Evolutionary conservation across 2,329 filamentous ascomycete genomes (phyloP), one percentile per base, ranked within the genome.

Genomic region (Talaromyces piceae): DNA sequence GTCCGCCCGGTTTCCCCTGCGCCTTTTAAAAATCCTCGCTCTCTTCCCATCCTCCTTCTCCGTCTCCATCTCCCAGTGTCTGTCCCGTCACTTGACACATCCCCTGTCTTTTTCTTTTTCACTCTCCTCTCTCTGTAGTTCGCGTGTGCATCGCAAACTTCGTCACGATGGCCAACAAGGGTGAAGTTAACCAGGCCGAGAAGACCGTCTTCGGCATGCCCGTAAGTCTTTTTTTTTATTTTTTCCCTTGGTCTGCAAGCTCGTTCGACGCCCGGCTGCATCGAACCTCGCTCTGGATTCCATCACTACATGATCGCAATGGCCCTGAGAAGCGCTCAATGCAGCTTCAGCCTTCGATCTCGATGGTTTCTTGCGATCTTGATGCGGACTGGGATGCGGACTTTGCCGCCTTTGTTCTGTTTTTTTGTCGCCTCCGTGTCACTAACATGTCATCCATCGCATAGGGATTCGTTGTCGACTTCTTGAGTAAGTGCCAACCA

Each of bases 381-480:
- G 28, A 44, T 30, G 20, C 8, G 18, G 39, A 39, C 8, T 37
- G 48, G 18, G 53, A 52, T 54, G 45, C 23, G 41, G 31, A 26
- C 27, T 20, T 39, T 30, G 43, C 27, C 39, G 41, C 20, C 33
- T 30, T 41, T 30, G 5, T 1, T n/a, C n/a, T 41, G 30, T 16
- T 28, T 25, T 46, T 33, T 22, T 27, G 20, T 22, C 43, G 41
- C 37, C 39, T 37, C 30, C 46, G 43, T 49, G 52, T 51, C 44
- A 60, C 68, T 71, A 58, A 70, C 59, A 50, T 58, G 56, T 62
- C 59, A 49, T 59, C 16, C n/a, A 16, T 50, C 20, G 20, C 56
- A 56, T 57, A 94, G 86, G 88, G 88, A 75, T 97, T 97, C 83
- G 71, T 96, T 73, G 88, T 94, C 72, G 91, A 97, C 81, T 97